Evolutionary conservation across 2,329 filamentous ascomycete species (phyloP), one percentile per base, ranked within the genome.

Genomic region (Ascocoryne sarcoides): DNA sequence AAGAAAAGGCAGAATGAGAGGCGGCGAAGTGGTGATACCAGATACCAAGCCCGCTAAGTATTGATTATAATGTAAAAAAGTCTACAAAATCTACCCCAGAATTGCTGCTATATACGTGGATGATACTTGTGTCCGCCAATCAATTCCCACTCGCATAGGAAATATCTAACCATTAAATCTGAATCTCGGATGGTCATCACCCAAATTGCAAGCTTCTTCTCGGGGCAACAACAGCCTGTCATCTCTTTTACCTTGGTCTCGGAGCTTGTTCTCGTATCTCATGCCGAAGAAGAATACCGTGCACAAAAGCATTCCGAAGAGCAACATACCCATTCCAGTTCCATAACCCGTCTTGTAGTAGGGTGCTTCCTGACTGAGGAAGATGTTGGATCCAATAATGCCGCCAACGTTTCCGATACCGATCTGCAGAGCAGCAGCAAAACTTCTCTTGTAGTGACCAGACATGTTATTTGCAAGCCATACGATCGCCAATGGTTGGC

Each of bases 111-210:
- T 26, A 7, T 7, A 7, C 12, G 23, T 12, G 12, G 23, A 26
- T 12, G 7, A 12, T 7, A 26, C 23, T 12, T 12, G 12, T 7
- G 23, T 7, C 23, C 23, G 23, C 23, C 12, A 12, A 7, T 12
- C 23, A 7, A 7, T 7, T 26, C 23, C 23, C 7, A 7, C 7
- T 26, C 7, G 7, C 7, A 12, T 7, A 7, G 12, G 7, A 26
- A 7, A 7, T 12, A 7, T 26, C 23, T 26, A 26, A 26, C 23
- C 23, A 26, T 26, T 26, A 45, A 69, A 67, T 35, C 68, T 62
- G 50, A 71, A 73, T 17, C 56, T 56, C 3, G 69, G 70, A 54
- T 73, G 69, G 42, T 70, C 64, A 44, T 74, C 70, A 0, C 70
- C 70, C 49, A 73, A 58, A 44, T 73, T 73, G 18, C 40, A 34